A percentile compares a stretch with the other conserved stretches of the same genome.
phyloP scores from a whole-genome alignment of 164 flowering plant genomes.

The Umbilicus rupestris region DNA sequence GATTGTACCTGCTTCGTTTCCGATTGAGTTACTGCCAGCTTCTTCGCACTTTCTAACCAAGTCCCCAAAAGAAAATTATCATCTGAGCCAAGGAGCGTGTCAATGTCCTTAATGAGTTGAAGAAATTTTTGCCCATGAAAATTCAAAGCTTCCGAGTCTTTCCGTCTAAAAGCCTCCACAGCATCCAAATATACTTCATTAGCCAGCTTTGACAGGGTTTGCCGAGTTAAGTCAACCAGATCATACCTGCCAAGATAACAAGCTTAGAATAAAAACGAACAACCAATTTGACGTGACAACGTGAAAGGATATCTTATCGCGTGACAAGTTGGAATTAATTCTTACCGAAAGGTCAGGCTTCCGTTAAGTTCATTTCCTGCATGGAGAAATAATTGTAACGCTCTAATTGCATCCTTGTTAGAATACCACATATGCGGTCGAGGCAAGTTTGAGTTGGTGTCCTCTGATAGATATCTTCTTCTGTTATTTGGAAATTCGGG shows the following conservation, averaged over 20 bases:
- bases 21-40: slow-evolving; percentile 39
- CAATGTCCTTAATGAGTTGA: slow-evolving; percentile 72
- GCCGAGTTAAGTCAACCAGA: slow-evolving; percentile 89
- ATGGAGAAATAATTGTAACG: slow-evolving; percentile 58
- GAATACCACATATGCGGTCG: slow-evolving; percentile 87
- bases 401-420: slow-evolving; percentile 41
- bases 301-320: neutral
- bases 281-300: neutral
- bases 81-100: slow-evolving; percentile 73
- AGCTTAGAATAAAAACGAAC: neutral
- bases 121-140: slow-evolving; percentile 45
- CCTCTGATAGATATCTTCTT: slow-evolving; percentile 42
- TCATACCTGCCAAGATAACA: slow-evolving; percentile 57
- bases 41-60: slow-evolving; percentile 86
- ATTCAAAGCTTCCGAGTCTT: slow-evolving; percentile 37
- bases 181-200: slow-evolving; percentile 77
- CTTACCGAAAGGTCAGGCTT: slow-evolving; percentile 78
- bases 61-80: slow-evolving; percentile 87
- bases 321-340: neutral
- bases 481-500: neutral
- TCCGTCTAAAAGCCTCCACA: slow-evolving; percentile 42
- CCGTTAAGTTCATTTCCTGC: slow-evolving; percentile 51
- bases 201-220: slow-evolving; percentile 79
- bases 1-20: slow-evolving; percentile 60
- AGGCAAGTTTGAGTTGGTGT: slow-evolving; percentile 34